Evolutionary conservation across 345 rosid species (phyloP).

Genomic region (Gossypium arboreum): DNA sequence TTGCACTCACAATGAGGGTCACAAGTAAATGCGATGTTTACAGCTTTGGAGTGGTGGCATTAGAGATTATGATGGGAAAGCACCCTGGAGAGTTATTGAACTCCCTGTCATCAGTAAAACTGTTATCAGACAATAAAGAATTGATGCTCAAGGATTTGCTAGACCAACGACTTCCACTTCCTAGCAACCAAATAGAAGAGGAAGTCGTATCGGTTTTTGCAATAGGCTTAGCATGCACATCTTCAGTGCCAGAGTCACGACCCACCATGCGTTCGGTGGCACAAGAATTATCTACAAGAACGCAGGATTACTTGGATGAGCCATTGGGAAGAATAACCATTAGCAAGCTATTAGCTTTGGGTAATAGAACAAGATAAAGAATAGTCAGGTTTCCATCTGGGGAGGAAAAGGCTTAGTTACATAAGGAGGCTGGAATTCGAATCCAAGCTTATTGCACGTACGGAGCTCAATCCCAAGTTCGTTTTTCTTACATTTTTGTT

Average conservation of each 20-base stretch:
- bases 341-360: constrained; percentile 29
- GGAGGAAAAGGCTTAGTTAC: not conserved
- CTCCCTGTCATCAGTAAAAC: constrained; percentile 21
- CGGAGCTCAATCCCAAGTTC: too few species aligned
- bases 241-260: constrained; percentile 33
- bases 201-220: constrained; percentile 36
- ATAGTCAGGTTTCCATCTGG: not conserved
- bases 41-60: constrained; percentile 65
- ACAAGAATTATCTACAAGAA: constrained; percentile 44
- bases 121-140: not conserved
- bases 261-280: constrained; percentile 61
- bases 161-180: constrained; percentile 48
- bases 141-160: constrained; percentile 40
- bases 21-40: constrained; percentile 58
- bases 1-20: constrained; percentile 37
- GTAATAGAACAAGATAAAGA: constrained; percentile 35
- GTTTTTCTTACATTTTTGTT: not conserved
- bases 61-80: constrained; percentile 68
- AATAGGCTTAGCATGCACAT: constrained; percentile 45
- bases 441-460: too few species aligned
- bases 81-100: constrained; percentile 61
- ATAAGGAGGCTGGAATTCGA: not conserved
- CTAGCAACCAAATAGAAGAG: constrained; percentile 38
- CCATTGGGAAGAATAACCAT: constrained; percentile 32
- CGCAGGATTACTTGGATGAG: constrained; percentile 31